Percentiles rank a stretch among this genome's conserved stretches.
Evolutionary conservation across 2,329 filamentous ascomycete species (phyloP).

Genomic region (Sodiomyces alkalinus): DNA sequence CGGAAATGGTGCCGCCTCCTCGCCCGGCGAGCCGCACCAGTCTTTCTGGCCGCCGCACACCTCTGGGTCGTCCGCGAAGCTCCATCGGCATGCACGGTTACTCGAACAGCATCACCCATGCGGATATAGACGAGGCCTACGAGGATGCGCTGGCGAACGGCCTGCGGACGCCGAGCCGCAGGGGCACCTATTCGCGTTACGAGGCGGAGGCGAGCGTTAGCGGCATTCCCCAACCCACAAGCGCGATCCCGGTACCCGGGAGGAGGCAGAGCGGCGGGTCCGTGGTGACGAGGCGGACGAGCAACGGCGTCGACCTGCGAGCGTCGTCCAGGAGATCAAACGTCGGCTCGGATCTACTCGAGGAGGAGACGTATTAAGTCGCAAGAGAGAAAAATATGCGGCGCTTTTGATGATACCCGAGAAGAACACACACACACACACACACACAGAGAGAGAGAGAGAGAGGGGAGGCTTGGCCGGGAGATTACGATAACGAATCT

Average conservation of each 20-base stretch:
- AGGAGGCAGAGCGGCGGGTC: conserved; percentile 27
- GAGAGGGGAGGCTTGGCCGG: conserved; percentile 1
- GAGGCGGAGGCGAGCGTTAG: conserved; percentile 24
- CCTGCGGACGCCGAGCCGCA: conserved; percentile 36
- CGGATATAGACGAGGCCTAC: conserved; percentile 31
- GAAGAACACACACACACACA: conserved; percentile 38
- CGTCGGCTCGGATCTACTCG: conserved; percentile 25
- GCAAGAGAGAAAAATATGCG: not conserved
- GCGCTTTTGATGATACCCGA: no score
- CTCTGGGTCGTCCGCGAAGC: conserved; percentile 54
- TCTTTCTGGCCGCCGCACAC: conserved; percentile 43
- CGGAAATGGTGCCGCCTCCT: conserved; percentile 35
- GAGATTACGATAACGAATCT: conserved; percentile 1
- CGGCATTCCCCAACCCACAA: conserved; percentile 25
- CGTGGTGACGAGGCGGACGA: conserved; percentile 19
- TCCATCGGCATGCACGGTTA: conserved; percentile 50
- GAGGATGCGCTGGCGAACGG: conserved; percentile 25
- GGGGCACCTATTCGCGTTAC: conserved; percentile 35
- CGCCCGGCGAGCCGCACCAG: conserved; percentile 53
- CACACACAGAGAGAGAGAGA: not conserved
- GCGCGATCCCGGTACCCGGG: conserved; percentile 30
- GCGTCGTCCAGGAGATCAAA: conserved; percentile 13
- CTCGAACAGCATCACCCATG: conserved; percentile 40
- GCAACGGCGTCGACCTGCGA: conserved; percentile 17
- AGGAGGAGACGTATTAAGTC: conserved; percentile 39